phyloP scores from a whole-genome alignment of 768 basidiomycete genomes.

The Termitomyces sp. region DNA sequence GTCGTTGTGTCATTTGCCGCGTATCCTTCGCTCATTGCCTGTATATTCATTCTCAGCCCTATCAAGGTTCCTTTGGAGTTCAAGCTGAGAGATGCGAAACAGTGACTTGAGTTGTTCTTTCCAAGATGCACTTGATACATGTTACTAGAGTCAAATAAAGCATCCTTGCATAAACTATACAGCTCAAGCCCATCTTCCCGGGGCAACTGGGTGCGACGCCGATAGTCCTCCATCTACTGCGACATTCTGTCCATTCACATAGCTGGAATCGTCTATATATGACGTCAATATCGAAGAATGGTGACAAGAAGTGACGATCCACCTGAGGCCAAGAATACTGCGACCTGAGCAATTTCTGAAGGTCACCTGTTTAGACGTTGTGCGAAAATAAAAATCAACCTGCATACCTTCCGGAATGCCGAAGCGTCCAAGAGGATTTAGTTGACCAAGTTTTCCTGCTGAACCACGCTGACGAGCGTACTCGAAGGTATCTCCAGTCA shows the following conservation, averaged over 20 bases:
- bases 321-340: conserved; percentile 88
- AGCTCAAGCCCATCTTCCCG: conserved; percentile 61
- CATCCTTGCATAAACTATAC: too few species aligned
- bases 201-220: conserved; percentile 71
- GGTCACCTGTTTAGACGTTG: conserved; percentile 3
- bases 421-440: conserved; percentile 80
- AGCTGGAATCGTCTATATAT: conserved; percentile 75
- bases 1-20: conserved; percentile 14
- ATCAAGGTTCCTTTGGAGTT: conserved; percentile 27
- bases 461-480: conserved; percentile 72
- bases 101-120: not conserved
- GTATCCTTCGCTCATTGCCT: not conserved
- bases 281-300: not conserved
- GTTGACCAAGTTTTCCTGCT: conserved; percentile 70
- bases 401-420: conserved; percentile 72
- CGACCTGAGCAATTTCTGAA: conserved; percentile 81
- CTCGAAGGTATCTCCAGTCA: conserved; percentile 78
- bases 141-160: not conserved
- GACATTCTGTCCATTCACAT: conserved; percentile 86
- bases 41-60: conserved; percentile 17
- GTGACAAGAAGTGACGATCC: conserved; percentile 14
- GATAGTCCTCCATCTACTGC: conserved; percentile 86
- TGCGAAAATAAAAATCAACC: not conserved
- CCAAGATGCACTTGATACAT: not conserved
- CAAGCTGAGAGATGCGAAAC: conserved; percentile 18